Percentiles rank a stretch among this genome's conserved stretches.
These are phyloP conservation scores for Coelomomyces lativittatus DNA, from an alignment of 371 early-diverging fungal species.

Conservation along the genomic window DNA sequence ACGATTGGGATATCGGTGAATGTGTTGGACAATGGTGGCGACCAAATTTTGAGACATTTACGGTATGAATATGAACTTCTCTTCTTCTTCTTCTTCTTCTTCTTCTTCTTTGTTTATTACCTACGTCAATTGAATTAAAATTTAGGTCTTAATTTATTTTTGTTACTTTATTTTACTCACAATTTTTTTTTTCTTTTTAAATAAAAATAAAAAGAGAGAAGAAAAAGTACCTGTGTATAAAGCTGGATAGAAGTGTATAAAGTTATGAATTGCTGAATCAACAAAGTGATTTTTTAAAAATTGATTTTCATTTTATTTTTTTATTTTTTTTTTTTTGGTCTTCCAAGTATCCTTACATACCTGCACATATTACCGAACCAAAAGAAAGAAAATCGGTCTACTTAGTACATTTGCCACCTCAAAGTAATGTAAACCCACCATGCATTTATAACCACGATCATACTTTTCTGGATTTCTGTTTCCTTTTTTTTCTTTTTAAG, in stretches of 20 bases:
- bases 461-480: background rate
- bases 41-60: constrained; percentile 55
- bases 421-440: constrained; percentile 29
- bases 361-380: constrained; percentile 57
- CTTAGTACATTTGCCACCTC: constrained; percentile 54
- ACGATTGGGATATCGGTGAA: constrained; percentile 57
- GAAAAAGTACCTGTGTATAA: no score
- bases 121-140: no score
- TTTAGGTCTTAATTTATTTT: no score
- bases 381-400: constrained; percentile 58
- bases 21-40: constrained; percentile 56
- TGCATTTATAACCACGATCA: background rate
- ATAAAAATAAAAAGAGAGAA: no score
- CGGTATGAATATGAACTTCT: constrained; percentile 21
- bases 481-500: background rate
- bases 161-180: background rate
- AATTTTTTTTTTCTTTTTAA: constrained; percentile 1
- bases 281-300: no score
- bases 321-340: background rate
- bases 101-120: background rate
- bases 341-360: constrained; percentile 54
- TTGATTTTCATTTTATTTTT: no score
- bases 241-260: no score
- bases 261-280: no score
- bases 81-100: no score